Evolutionary conservation across 2,329 filamentous ascomycete species (phyloP).

Genomic region (Clarireedia hainanense): DNA sequence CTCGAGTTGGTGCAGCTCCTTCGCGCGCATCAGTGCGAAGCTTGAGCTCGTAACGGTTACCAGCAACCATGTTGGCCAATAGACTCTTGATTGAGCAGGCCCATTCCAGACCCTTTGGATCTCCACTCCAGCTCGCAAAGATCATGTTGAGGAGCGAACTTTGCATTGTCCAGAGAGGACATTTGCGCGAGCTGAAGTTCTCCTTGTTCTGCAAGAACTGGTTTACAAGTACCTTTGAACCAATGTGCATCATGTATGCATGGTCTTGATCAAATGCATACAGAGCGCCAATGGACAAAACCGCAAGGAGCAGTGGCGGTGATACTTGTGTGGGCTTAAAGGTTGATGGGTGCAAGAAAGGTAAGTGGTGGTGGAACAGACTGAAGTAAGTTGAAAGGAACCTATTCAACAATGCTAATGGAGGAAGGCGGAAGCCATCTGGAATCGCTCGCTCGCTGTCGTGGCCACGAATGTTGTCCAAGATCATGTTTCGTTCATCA

Average conservation of each 20-base stretch:
- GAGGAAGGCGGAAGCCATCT: conserved; percentile 83
- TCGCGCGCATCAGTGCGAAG: conserved; percentile 83
- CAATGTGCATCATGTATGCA: conserved; percentile 94
- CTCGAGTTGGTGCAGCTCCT: conserved; percentile 64
- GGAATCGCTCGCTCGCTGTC: conserved; percentile 78
- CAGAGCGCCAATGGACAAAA: conserved; percentile 88
- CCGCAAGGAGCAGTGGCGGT: conserved; percentile 76
- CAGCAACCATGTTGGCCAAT: conserved; percentile 96
- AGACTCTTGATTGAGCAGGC: conserved; percentile 98
- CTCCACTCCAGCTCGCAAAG: conserved; percentile 98
- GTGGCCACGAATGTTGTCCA: conserved; percentile 75
- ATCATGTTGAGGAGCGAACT: conserved; percentile 96
- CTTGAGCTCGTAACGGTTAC: conserved; percentile 94
- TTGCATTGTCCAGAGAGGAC: conserved; percentile 97
- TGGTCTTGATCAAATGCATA: conserved; percentile 97
- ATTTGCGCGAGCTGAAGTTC: conserved; percentile 96
- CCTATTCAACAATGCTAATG: conserved; percentile 72
- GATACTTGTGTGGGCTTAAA: conserved; percentile 77
- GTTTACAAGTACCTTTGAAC: conserved; percentile 93
- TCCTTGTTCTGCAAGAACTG: conserved; percentile 97
- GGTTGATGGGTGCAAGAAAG: conserved; percentile 87
- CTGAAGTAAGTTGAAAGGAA: conserved; percentile 96
- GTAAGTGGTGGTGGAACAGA: conserved; percentile 92
- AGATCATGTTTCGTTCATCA: conserved; percentile 74
- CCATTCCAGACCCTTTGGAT: conserved; percentile 96